Evolutionary conservation across 805 yeast species (phyloP).

Genomic region (Wickerhamiella australiensis): DNA sequence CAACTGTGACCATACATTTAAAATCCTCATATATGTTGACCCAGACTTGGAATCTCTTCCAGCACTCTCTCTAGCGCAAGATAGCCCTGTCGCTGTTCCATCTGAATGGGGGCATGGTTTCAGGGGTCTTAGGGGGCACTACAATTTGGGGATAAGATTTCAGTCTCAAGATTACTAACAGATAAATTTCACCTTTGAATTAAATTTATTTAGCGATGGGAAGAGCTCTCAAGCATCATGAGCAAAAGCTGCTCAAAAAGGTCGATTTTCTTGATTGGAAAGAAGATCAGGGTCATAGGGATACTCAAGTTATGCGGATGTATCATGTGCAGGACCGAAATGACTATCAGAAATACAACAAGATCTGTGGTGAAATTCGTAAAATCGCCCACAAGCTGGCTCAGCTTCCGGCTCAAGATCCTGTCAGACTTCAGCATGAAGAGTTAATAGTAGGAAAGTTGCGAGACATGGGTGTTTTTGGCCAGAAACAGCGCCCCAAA

Average conservation of each 20-base stretch:
- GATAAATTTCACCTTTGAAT: background rate
- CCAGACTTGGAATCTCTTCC: background rate
- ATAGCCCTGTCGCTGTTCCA: background rate
- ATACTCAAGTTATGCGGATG: conserved; percentile 89
- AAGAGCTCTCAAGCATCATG: conserved; percentile 82
- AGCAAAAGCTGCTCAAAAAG: conserved; percentile 84
- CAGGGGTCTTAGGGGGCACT: background rate
- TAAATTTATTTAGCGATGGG: conserved; percentile 18
- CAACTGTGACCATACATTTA: background rate
- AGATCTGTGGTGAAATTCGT: conserved; percentile 81
- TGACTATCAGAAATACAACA: conserved; percentile 89
- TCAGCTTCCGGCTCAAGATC: conserved; percentile 74
- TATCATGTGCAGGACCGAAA: conserved; percentile 91
- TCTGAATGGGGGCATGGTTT: background rate
- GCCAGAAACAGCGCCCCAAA: conserved; percentile 61
- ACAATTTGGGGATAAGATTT: background rate
- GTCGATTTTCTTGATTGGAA: conserved; percentile 97
- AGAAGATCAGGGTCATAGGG: conserved; percentile 89
- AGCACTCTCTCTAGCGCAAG: background rate
- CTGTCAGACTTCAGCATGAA: conserved; percentile 79
- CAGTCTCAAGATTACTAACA: background rate
- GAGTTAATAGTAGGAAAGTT: conserved; percentile 77
- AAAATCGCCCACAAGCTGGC: conserved; percentile 79
- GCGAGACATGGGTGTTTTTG: conserved; percentile 73
- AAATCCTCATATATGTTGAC: background rate